Percentiles rank a stretch among this genome's conserved stretches.
These are phyloP conservation scores for Pseudonitzschia multistriata DNA, from an alignment of 108 stramenopile species.

Conservation along the genomic window DNA sequence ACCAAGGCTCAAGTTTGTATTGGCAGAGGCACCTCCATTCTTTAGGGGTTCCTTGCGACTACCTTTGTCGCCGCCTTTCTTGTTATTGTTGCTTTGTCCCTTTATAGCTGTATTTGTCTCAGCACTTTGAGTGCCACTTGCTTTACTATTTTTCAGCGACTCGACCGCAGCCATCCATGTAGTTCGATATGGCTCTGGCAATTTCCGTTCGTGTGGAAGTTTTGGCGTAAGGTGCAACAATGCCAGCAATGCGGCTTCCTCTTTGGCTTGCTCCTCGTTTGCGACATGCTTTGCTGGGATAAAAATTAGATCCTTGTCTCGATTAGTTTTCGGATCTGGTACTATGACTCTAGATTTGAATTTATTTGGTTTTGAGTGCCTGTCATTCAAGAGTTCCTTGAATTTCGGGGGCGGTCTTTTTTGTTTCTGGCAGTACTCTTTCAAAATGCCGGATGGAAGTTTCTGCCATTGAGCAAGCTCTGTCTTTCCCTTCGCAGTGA, in stretches of 20 bases:
- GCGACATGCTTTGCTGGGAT: slow-evolving; percentile 53
- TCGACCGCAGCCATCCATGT: slow-evolving; percentile 76
- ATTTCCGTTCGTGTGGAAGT: slow-evolving; percentile 85
- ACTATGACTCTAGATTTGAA: slow-evolving; percentile 62
- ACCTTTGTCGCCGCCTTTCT: slow-evolving; percentile 11
- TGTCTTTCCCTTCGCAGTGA: slow-evolving; percentile 69
- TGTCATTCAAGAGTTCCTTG: slow-evolving; percentile 31
- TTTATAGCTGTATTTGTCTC: not conserved
- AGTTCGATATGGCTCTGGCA: slow-evolving; percentile 90
- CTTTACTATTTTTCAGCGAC: slow-evolving; percentile 25
- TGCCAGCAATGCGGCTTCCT: slow-evolving; percentile 87
- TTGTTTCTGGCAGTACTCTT: slow-evolving; percentile 64
- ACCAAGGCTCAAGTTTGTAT: no score
- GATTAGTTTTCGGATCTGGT: slow-evolving; percentile 72
- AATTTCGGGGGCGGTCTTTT: slow-evolving; percentile 62
- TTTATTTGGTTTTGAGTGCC: slow-evolving; percentile 3
- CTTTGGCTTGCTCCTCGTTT: slow-evolving; percentile 81
- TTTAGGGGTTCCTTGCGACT: not conserved
- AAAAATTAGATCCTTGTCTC: slow-evolving; percentile 72
- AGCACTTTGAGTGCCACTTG: slow-evolving; percentile 2
- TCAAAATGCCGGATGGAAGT: slow-evolving; percentile 72
- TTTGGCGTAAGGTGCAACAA: slow-evolving; percentile 73
- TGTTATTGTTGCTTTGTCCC: not conserved
- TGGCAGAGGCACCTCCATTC: slow-evolving; percentile 40
- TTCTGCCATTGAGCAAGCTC: slow-evolving; percentile 84